phyloP scores from a whole-genome alignment of 2,329 filamentous ascomycete species.

The Hirsutella minnesotensis region DNA sequence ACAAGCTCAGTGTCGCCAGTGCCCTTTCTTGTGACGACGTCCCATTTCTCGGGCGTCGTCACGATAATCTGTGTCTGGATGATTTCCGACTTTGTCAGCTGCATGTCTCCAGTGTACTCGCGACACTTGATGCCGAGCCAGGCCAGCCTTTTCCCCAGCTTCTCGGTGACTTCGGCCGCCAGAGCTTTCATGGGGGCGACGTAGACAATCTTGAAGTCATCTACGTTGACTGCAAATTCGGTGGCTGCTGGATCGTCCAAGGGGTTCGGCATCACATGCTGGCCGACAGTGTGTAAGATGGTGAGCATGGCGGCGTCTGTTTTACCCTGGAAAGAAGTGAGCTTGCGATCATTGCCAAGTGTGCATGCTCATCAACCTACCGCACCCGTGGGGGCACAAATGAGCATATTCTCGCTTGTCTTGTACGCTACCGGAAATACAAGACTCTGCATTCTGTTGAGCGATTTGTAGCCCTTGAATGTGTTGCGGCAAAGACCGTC shows the following conservation, averaged over 20 bases:
- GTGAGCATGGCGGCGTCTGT: conserved; percentile 97
- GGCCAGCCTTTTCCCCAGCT: conserved; percentile 78
- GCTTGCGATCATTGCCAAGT: not conserved
- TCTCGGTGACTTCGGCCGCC: conserved; percentile 91
- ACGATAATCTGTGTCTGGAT: conserved; percentile 95
- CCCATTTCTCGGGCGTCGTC: conserved; percentile 98
- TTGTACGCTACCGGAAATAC: conserved; percentile 92
- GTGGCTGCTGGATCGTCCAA: conserved; percentile 59
- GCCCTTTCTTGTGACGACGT: conserved; percentile 92
- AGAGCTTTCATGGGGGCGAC: conserved; percentile 98
- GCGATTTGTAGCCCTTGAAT: conserved; percentile 82
- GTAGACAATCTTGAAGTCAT: conserved; percentile 97
- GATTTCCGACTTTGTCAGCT: conserved; percentile 92
- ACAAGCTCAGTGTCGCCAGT: conserved; percentile 96
- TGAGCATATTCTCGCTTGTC: conserved; percentile 96
- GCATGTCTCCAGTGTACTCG: conserved; percentile 97
- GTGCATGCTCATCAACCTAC: conserved; percentile 26
- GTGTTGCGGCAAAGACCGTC: conserved; percentile 85
- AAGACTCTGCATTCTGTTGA: conserved; percentile 97
- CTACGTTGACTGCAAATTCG: conserved; percentile 70
- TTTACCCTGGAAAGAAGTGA: conserved; percentile 53
- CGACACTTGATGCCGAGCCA: conserved; percentile 90
- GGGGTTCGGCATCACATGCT: conserved; percentile 73
- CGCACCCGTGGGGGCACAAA: conserved; percentile 93
- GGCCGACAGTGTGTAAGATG: conserved; percentile 78